phyloP scores from a whole-genome alignment of 1,284 basidiomycete species.

The Bjerkandera adusta region DNA sequence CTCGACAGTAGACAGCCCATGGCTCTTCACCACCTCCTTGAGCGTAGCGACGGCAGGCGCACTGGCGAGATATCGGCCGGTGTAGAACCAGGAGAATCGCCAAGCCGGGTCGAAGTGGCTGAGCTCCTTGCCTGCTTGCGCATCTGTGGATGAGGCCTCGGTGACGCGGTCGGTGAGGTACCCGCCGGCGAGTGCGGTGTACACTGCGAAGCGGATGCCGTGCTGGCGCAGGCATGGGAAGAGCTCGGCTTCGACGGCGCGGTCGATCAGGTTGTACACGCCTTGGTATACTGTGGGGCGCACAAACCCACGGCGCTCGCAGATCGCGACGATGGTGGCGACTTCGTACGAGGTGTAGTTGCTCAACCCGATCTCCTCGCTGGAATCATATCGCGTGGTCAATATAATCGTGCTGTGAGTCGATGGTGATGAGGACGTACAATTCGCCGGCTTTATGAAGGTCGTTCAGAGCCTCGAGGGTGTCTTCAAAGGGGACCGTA shows the following conservation, averaged over 20 bases:
- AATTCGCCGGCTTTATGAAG: slow-evolving; percentile 43
- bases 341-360: slow-evolving; percentile 51
- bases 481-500: slow-evolving; percentile 45
- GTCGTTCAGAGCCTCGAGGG: slow-evolving; percentile 40
- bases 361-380: slow-evolving; percentile 46
- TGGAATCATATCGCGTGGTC: slow-evolving; percentile 16
- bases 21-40: slow-evolving; percentile 33
- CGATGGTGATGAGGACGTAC: slow-evolving; percentile 27
- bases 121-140: slow-evolving; percentile 25
- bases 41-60: slow-evolving; percentile 1
- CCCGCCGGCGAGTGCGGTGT: slow-evolving; percentile 51
- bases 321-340: slow-evolving; percentile 52
- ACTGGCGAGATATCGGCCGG: slow-evolving; percentile 1
- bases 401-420: background rate
- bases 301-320: slow-evolving; percentile 48
- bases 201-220: slow-evolving; percentile 50
- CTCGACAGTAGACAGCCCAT: slow-evolving; percentile 39
- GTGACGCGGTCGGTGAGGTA: slow-evolving; percentile 45
- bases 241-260: slow-evolving; percentile 53
- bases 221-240: slow-evolving; percentile 56
- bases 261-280: slow-evolving; percentile 53
- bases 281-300: slow-evolving; percentile 54
- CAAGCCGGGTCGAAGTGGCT: slow-evolving; percentile 32
- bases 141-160: slow-evolving; percentile 18
- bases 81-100: slow-evolving; percentile 5